Conservation (phyloP, 2,329 filamentous ascomycete genomes). For the Aspergillus aculeatus region DNA sequence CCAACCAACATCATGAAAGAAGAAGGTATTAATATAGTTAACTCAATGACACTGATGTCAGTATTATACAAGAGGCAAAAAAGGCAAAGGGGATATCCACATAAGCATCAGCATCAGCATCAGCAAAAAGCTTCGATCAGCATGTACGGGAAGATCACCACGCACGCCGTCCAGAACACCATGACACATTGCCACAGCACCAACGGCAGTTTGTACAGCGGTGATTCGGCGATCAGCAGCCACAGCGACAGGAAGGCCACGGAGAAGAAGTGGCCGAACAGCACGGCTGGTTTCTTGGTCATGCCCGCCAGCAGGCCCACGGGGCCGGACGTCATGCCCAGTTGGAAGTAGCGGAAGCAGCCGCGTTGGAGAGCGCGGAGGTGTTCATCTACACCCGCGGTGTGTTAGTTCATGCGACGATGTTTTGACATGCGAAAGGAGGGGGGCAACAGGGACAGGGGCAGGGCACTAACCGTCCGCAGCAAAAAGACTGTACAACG, state of each 20-base stretch:
- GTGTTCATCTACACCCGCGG: slow-evolving; percentile 54
- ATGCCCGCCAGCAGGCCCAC: slow-evolving; percentile 79
- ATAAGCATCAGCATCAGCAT: neutral
- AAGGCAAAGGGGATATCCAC: no score
- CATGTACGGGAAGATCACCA: slow-evolving; percentile 81
- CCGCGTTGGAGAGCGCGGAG: slow-evolving; percentile 79
- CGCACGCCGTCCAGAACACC: slow-evolving; percentile 76
- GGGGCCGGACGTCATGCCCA: slow-evolving; percentile 71
- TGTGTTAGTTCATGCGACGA: slow-evolving; percentile 7
- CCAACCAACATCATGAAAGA: no score
- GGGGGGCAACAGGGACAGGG: neutral
- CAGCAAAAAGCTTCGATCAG: slow-evolving; percentile 61
- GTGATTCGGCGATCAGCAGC: slow-evolving; percentile 56
- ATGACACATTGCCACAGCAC: slow-evolving; percentile 64
- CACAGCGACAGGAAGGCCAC: slow-evolving; percentile 88
- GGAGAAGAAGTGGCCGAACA: slow-evolving; percentile 91
- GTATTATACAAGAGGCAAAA: no score
- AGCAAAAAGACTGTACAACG: slow-evolving; percentile 87
- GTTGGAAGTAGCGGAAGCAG: slow-evolving; percentile 90
- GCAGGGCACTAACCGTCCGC: slow-evolving; percentile 58
- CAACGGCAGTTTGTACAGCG: slow-evolving; percentile 60
- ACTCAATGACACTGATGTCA: no score
- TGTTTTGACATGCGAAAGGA: neutral
- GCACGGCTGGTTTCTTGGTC: slow-evolving; percentile 70
- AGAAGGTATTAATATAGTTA: no score